These are phyloP conservation scores for Chaetoscypha palmicola DNA, from an alignment of 2,329 filamentous ascomycete genomes.

Conservation along the genomic window DNA sequence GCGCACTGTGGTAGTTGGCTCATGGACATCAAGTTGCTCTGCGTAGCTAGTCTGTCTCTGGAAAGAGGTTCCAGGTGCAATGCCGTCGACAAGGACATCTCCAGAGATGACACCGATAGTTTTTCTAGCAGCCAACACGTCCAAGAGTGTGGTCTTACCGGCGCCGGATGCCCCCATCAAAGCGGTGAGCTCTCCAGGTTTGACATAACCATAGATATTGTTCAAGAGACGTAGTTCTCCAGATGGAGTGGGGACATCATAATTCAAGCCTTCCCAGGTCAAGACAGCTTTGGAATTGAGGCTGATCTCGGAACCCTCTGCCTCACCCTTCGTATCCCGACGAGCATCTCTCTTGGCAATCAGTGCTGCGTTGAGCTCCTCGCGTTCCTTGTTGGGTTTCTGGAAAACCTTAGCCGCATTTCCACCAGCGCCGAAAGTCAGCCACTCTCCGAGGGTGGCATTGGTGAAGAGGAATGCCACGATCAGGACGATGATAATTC, in stretches of 20 bases:
- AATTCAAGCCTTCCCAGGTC: conserved; percentile 82
- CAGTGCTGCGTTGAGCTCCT: conserved; percentile 58
- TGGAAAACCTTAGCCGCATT: conserved; percentile 72
- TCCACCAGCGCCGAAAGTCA: conserved; percentile 75
- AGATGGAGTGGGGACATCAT: conserved; percentile 53
- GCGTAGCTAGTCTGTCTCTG: conserved; percentile 58
- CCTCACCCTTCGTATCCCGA: conserved; percentile 39
- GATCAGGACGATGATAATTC: conserved; percentile 71
- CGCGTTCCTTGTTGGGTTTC: conserved; percentile 60
- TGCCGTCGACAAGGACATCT: conserved; percentile 56
- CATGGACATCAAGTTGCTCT: conserved; percentile 59
- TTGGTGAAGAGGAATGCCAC: conserved; percentile 69
- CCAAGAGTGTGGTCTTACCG: conserved; percentile 60
- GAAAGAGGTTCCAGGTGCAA: conserved; percentile 49
- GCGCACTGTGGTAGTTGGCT: conserved; percentile 54
- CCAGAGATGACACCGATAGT: conserved; percentile 58
- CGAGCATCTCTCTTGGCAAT: conserved; percentile 51
- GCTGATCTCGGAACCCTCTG: conserved; percentile 41
- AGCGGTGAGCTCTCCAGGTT: conserved; percentile 54
- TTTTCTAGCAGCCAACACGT: conserved; percentile 56
- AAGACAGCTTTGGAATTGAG: conserved; percentile 60
- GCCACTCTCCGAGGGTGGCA: conserved; percentile 68
- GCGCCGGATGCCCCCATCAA: conserved; percentile 57
- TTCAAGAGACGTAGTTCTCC: conserved; percentile 44
- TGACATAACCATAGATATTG: conserved; percentile 55